Conservation (phyloP, 441 rosid species). For the Bruguiera hainesii region DNA sequence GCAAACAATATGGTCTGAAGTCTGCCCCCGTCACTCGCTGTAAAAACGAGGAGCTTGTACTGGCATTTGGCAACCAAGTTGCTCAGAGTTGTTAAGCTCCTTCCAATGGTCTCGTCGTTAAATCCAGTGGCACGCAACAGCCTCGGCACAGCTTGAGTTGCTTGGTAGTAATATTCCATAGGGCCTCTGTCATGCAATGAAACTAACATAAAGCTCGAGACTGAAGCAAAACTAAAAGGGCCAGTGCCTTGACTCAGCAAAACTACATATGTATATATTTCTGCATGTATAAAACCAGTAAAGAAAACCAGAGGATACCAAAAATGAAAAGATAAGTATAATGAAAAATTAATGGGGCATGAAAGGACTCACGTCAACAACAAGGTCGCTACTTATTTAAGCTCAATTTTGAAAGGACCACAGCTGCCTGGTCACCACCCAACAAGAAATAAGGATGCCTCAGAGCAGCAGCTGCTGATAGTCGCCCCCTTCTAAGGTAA, state of each 20-base stretch:
- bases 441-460: slow-evolving; percentile 94
- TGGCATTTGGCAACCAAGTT: neutral
- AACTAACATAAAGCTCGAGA: neutral
- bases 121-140: neutral
- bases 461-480: slow-evolving; percentile 89
- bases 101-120: slow-evolving; percentile 10
- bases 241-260: neutral
- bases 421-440: slow-evolving; percentile 94
- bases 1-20: neutral
- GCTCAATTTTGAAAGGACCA: slow-evolving; percentile 75
- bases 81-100: neutral
- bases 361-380: slow-evolving; percentile 15
- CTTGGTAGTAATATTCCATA: neutral
- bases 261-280: neutral
- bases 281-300: no score
- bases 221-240: neutral
- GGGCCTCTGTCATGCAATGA: neutral
- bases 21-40: neutral
- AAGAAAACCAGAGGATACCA: neutral
- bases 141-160: neutral
- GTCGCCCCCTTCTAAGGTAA: slow-evolving; percentile 71
- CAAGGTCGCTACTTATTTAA: slow-evolving; percentile 41
- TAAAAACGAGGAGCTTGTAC: neutral
- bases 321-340: neutral
- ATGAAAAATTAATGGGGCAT: neutral